phyloP scores from a whole-genome alignment of 768 basidiomycete species.

The Grammothele lineata region DNA sequence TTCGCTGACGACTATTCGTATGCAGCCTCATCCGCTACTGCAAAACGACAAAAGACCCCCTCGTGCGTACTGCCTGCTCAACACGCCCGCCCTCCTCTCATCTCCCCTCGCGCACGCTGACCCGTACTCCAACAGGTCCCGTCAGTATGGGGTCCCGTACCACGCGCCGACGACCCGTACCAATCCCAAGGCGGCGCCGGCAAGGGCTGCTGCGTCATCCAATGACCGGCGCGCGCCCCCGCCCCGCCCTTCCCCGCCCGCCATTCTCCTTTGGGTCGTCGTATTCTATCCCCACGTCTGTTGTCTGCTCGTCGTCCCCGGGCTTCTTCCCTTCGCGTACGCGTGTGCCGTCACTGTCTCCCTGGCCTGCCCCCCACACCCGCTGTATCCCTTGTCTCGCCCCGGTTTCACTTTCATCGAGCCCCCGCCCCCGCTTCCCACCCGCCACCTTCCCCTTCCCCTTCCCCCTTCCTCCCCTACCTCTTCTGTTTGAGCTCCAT shows the following conservation, averaged over 20 bases:
- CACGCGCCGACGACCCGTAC: constrained; percentile 90
- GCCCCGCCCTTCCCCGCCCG: neutral
- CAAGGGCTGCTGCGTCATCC: constrained; percentile 27
- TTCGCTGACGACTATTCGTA: neutral
- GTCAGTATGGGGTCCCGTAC: constrained; percentile 90
- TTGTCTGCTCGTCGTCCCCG: neutral
- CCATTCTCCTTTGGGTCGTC: neutral
- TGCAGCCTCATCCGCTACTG: constrained; percentile 88
- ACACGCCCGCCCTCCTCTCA: neutral
- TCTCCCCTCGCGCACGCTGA: neutral
- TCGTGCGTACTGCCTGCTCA: constrained; percentile 47
- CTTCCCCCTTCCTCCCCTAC: constrained; percentile 5
- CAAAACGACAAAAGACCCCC: constrained; percentile 87
- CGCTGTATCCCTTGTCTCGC: neutral
- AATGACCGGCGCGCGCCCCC: constrained; percentile 19
- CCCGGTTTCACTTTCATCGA: neutral
- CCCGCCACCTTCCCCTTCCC: no score
- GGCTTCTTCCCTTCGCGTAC: neutral
- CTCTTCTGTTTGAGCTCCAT: constrained; percentile 1
- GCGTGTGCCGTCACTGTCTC: neutral
- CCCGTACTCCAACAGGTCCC: constrained; percentile 54
- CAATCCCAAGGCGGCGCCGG: constrained; percentile 54
- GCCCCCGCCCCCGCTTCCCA: no score
- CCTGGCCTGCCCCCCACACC: neutral
- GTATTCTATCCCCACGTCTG: neutral